Evolutionary conservation across 495 filamentous ascomycete species (phyloP).

Genomic region (Daldinia grandis): DNA sequence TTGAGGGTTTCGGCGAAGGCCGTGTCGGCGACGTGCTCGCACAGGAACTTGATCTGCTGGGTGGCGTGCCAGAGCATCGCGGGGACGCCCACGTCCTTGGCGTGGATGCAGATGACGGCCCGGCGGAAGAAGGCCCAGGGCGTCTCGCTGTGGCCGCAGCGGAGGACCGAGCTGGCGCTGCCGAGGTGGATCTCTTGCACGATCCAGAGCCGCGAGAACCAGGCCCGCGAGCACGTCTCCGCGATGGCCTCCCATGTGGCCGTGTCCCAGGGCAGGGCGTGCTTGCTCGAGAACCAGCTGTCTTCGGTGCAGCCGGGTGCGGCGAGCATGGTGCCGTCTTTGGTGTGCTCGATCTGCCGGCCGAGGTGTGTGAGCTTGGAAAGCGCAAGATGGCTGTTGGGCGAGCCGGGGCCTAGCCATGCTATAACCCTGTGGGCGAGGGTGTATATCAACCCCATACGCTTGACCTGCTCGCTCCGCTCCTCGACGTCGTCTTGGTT

Average conservation of each 20-base stretch:
- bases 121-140: conserved; percentile 15
- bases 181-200: conserved; percentile 29
- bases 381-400: conserved; percentile 17
- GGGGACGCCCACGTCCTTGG: not conserved
- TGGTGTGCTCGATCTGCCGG: not conserved
- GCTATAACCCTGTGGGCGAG: conserved; percentile 35
- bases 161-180: not conserved
- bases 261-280: not conserved
- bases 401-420: conserved; percentile 45
- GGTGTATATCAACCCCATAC: conserved; percentile 42
- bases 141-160: conserved; percentile 20
- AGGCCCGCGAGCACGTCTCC: not conserved
- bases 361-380: conserved; percentile 6
- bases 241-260: conserved; percentile 10
- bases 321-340: not conserved
- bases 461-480: conserved; percentile 37
- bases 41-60: not conserved
- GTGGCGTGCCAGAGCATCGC: not conserved
- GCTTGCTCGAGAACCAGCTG: not conserved
- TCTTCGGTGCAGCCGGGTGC: not conserved
- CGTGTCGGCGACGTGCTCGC: not conserved
- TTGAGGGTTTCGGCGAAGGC: not conserved
- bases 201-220: conserved; percentile 23
- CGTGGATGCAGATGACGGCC: conserved; percentile 9
- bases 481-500: conserved; percentile 42